Conservation (phyloP, 2,329 filamentous ascomycete genomes). For the Penicillium capsulatum region DNA sequence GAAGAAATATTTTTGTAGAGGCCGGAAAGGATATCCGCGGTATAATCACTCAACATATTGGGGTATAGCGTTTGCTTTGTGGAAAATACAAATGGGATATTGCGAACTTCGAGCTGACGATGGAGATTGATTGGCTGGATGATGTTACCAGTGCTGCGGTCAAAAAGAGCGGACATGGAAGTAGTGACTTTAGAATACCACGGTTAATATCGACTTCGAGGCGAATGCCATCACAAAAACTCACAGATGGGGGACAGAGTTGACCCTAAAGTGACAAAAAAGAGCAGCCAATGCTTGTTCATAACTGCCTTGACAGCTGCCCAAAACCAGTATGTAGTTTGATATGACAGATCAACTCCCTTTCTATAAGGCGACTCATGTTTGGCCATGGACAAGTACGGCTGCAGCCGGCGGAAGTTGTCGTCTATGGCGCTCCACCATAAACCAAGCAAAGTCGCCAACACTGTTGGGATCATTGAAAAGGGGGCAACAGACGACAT, state of each 20-base stretch:
- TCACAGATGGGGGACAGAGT: constrained; percentile 14
- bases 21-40: constrained; percentile 3
- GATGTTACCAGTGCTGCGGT: constrained; percentile 9
- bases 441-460: constrained; percentile 12
- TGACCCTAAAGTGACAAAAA: constrained; percentile 7
- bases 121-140: constrained; percentile 6
- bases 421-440: constrained; percentile 20
- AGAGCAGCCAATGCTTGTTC: constrained; percentile 17
- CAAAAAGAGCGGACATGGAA: constrained; percentile 16
- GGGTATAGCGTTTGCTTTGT: constrained; percentile 5
- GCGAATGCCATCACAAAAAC: constrained; percentile 1
- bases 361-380: background rate
- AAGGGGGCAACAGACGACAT: constrained; percentile 12
- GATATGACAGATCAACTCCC: constrained; percentile 13
- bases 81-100: constrained; percentile 10
- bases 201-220: background rate
- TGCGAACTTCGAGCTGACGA: constrained; percentile 9
- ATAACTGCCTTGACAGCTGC: constrained; percentile 9
- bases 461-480: constrained; percentile 16
- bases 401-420: constrained; percentile 13
- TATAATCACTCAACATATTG: constrained; percentile 4
- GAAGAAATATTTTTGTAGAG: constrained; percentile 13
- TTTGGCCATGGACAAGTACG: constrained; percentile 12
- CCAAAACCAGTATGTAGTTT: constrained; percentile 16
- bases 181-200: constrained; percentile 10